phyloP scores from a whole-genome alignment of 192 early-diverging fungal genomes.

The Cladochytrium replicatum region DNA sequence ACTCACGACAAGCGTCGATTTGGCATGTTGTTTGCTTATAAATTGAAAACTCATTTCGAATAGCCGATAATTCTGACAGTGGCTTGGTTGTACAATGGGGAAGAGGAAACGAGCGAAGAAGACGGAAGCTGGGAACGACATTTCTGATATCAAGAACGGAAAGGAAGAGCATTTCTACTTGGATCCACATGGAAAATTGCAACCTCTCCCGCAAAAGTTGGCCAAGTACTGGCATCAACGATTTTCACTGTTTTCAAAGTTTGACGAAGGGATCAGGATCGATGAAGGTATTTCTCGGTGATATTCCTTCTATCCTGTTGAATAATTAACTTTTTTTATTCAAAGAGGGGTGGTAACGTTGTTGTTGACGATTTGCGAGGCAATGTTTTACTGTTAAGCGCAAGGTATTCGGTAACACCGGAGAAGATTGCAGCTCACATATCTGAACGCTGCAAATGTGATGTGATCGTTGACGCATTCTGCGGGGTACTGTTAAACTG shows the following conservation, averaged over 20 bases:
- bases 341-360: neutral
- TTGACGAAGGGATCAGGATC: slow-evolving; percentile 76
- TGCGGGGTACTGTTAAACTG: slow-evolving; percentile 56
- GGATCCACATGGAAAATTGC: too few species aligned
- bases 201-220: slow-evolving; percentile 17
- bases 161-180: too few species aligned
- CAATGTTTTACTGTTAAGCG: slow-evolving; percentile 19
- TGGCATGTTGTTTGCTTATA: too few species aligned
- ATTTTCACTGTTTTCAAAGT: slow-evolving; percentile 70
- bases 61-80: too few species aligned
- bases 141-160: too few species aligned
- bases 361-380: neutral
- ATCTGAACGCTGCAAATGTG: slow-evolving; percentile 51
- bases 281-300: slow-evolving; percentile 54
- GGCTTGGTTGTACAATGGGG: too few species aligned
- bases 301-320: slow-evolving; percentile 5
- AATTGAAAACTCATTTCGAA: too few species aligned
- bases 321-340: neutral
- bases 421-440: slow-evolving; percentile 78
- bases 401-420: slow-evolving; percentile 94
- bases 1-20: too few species aligned
- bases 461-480: slow-evolving; percentile 80
- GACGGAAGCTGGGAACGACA: too few species aligned
- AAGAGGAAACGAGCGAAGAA: too few species aligned
- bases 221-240: slow-evolving; percentile 83